These are phyloP conservation scores for Catharanthus roseus DNA, from an alignment of 257 asterid genomes.

Conservation along the genomic window DNA sequence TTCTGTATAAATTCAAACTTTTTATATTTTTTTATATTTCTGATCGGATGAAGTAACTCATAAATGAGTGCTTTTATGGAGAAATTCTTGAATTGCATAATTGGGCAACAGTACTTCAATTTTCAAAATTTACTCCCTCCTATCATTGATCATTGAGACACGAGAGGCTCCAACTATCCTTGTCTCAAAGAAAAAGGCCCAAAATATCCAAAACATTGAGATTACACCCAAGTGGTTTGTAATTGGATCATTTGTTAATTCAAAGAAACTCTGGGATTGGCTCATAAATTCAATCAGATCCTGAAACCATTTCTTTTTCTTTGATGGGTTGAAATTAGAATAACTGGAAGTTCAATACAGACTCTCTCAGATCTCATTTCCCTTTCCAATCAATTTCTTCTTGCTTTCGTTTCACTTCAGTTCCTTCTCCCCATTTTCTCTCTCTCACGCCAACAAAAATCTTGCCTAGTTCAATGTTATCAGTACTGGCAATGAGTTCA, in stretches of 20 bases:
- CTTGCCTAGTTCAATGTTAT: not conserved
- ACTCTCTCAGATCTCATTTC: not conserved
- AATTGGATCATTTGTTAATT: too few species aligned
- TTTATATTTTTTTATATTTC: too few species aligned
- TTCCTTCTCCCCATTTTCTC: not conserved
- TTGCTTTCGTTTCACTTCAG: conserved; percentile 15
- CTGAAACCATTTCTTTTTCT: too few species aligned
- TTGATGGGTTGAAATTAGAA: not conserved
- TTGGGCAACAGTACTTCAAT: not conserved
- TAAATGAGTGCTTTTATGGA: too few species aligned
- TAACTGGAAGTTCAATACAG: not conserved
- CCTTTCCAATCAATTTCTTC: conserved; percentile 4
- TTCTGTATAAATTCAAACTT: too few species aligned
- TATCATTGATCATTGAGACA: not conserved
- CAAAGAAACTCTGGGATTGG: not conserved
- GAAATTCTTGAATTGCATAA: not conserved
- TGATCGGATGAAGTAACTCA: too few species aligned
- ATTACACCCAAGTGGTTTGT: too few species aligned
- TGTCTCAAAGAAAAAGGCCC: not conserved
- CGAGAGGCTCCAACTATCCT: not conserved
- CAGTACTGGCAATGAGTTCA: conserved; percentile 11
- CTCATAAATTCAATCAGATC: conserved; percentile 1
- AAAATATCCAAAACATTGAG: not conserved
- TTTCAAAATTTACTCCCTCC: not conserved
- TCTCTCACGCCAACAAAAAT: not conserved